A percentile compares a stretch with the other conserved stretches of the same genome.
Conservation (phyloP, 306 rosid species). For the Dalbergia cochinchinensis region DNA sequence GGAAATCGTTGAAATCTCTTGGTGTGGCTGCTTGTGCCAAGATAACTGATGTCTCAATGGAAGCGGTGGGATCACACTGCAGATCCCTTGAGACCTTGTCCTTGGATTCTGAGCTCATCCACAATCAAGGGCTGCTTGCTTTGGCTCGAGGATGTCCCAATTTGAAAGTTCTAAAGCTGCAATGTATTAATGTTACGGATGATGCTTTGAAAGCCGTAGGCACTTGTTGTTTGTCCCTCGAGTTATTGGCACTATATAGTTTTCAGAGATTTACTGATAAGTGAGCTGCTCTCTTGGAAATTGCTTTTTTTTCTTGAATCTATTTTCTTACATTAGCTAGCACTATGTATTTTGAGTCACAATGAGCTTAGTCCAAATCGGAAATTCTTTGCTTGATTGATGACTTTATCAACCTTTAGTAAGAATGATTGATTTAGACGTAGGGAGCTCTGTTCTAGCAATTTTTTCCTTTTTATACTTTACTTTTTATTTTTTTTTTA, state of each 20-base stretch:
- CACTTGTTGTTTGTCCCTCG: slow-evolving; percentile 58
- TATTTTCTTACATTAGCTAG: not conserved
- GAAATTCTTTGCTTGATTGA: not conserved
- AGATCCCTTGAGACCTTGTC: slow-evolving; percentile 68
- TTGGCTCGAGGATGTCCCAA: slow-evolving; percentile 74
- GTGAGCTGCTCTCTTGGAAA: slow-evolving; percentile 52
- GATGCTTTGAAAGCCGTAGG: slow-evolving; percentile 84
- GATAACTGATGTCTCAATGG: slow-evolving; percentile 76
- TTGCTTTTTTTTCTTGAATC: slow-evolving; percentile 2
- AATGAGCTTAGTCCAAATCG: not conserved
- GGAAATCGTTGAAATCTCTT: slow-evolving; percentile 71
- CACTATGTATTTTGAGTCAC: not conserved
- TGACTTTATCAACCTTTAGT: not conserved
- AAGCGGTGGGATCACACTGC: slow-evolving; percentile 75
- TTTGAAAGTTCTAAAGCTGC: slow-evolving; percentile 78
- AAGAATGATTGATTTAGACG: not conserved
- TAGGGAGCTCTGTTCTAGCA: not conserved
- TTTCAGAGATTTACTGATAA: slow-evolving; percentile 80
- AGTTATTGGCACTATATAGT: slow-evolving; percentile 72
- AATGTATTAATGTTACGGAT: slow-evolving; percentile 75
- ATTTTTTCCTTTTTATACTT: not conserved
- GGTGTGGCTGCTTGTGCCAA: slow-evolving; percentile 85
- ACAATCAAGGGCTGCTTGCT: slow-evolving; percentile 73
- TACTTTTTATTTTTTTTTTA: not conserved
- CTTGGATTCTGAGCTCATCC: slow-evolving; percentile 76